phyloP scores from a whole-genome alignment of 805 yeast genomes.

The Saturnispora besseyi region DNA sequence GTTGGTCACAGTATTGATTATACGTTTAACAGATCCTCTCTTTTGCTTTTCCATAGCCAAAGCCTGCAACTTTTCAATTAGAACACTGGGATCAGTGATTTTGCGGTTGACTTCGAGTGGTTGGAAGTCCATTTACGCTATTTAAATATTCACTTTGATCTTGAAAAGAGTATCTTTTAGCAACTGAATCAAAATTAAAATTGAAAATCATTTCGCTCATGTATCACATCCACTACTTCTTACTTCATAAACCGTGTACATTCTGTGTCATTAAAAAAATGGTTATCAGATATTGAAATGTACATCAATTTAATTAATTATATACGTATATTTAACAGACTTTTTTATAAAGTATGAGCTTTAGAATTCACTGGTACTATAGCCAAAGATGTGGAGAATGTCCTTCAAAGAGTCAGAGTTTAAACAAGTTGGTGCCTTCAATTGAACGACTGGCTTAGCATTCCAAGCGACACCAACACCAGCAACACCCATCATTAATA shows the following conservation, averaged over 20 bases:
- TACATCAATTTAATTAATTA: no score
- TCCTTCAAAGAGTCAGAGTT: conserved; percentile 70
- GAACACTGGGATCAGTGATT: not conserved
- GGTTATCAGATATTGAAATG: no score
- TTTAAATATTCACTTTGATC: not conserved
- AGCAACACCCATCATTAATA: conserved; percentile 83
- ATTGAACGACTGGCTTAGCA: conserved; percentile 90
- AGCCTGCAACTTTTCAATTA: not conserved
- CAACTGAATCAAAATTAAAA: not conserved
- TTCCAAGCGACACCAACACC: conserved; percentile 97
- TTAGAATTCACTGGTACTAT: conserved; percentile 45
- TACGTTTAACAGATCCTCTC: conserved; percentile 22
- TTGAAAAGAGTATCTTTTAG: not conserved
- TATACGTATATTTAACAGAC: not conserved
- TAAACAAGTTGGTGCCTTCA: conserved; percentile 70
- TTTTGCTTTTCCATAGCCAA: conserved; percentile 10
- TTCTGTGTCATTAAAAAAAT: no score
- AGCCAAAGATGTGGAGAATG: conserved; percentile 74
- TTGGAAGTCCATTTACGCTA: not conserved
- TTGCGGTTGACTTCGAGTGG: not conserved
- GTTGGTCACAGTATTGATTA: conserved; percentile 17
- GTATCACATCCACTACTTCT: no score
- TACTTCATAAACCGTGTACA: no score
- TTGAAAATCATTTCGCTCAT: no score
- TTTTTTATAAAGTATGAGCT: not conserved